Conservation (phyloP, 306 rosid genomes). For the Acmispon strigosus region DNA sequence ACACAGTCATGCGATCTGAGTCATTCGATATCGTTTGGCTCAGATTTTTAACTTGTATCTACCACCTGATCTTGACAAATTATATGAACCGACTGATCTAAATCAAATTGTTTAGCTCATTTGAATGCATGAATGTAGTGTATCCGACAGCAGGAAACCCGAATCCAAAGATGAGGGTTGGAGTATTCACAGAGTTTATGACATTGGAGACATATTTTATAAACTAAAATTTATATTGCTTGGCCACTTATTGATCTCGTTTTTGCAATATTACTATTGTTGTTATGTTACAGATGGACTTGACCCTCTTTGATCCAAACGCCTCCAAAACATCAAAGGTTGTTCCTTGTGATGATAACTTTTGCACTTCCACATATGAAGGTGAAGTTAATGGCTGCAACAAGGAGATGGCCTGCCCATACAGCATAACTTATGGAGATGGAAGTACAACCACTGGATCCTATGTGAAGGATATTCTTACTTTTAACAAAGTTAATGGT, state of each 20-base stretch:
- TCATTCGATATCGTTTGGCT: no score
- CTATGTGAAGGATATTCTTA: slow-evolving; percentile 61
- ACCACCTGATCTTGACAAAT: no score
- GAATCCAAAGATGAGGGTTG: neutral
- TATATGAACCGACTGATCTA: no score
- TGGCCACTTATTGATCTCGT: slow-evolving; percentile 15
- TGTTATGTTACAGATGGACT: slow-evolving; percentile 49
- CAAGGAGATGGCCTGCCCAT: slow-evolving; percentile 45
- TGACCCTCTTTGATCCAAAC: slow-evolving; percentile 52
- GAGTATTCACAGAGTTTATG: neutral
- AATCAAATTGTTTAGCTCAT: no score
- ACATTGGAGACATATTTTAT: neutral
- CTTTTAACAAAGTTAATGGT: slow-evolving; percentile 44
- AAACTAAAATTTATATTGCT: neutral
- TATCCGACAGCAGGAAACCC: no score
- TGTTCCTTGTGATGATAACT: slow-evolving; percentile 55
- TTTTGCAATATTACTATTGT: slow-evolving; percentile 9
- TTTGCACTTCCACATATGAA: slow-evolving; percentile 52
- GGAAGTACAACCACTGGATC: slow-evolving; percentile 73
- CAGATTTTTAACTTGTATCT: no score
- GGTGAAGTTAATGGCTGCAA: slow-evolving; percentile 56
- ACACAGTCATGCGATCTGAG: no score
- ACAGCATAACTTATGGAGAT: slow-evolving; percentile 72
- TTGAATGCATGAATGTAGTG: no score
- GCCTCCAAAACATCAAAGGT: slow-evolving; percentile 44